Evolutionary conservation across 208 protist genomes (phyloP), one percentile per base, ranked within the genome.

Genomic region (Leishmania tarentolae): DNA sequence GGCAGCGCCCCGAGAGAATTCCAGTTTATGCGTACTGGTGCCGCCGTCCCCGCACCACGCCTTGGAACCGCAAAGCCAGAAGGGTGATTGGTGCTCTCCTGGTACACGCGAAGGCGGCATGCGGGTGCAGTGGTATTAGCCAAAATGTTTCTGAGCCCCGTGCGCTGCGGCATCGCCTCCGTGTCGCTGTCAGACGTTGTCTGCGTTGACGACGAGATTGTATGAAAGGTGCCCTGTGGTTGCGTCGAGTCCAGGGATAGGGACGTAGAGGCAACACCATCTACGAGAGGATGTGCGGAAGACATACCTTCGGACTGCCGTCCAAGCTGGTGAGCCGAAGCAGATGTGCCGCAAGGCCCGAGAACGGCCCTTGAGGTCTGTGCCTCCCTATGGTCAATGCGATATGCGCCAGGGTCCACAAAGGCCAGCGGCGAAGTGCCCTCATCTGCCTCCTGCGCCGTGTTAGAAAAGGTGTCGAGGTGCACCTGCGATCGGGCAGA

Each of bases 51-150:
- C 17, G 70, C 35, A 11, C 75, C 81, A n/a, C 81, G 81, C 11
- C 42, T 75, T 28, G 81, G 81, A 47, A 84, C 81, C 11, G 74
- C 40, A 63, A 80, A 84, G 6, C 81, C 75, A 13, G 69, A 84
- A 37, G 81, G 81, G 69, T 84, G 81, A 6, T 75, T 52, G 15
- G 50, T 31, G 52, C 75, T 80, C 52, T 76, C 75, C 24, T 56
- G 56, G 69, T 76, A 76, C 5, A 84, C 72, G 57, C 57, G 81
- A 17, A 84, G 75, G 7, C 75, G 81, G 28, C 47, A 56, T 65
- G 24, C 13, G 11, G 78, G 46, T 2, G 24, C 19, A 35, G 50
- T 3, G 24, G 42, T 61, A 15, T 46, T 65, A 21, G 46, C 35
- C 19, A 65, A 11, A 57, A 35, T 24, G 69, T 52, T 44, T 7